Evolutionary conservation across 148 eudicot genomes (phyloP), one percentile per base, ranked within the genome.

Genomic region (Nepenthes gracilis): DNA sequence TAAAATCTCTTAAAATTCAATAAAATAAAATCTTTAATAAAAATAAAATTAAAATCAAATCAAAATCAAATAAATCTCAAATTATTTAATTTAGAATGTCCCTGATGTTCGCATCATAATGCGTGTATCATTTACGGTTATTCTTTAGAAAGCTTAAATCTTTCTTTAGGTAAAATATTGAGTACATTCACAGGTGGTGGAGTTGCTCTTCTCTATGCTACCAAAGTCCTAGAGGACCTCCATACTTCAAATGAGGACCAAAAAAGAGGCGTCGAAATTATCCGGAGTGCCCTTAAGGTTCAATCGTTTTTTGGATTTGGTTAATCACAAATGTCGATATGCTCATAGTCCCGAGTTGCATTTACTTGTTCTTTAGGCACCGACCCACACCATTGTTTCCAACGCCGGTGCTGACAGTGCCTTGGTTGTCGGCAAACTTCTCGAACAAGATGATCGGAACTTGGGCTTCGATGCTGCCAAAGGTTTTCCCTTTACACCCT

Each of bases 331-430:
- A 2, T 49, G n/a, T 10, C 15, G 10, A 10, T 49, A 12, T 12
- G 3, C 11, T 49, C 13, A 49, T 49, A 49, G 13, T 49, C 53
- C 2, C 1, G 53, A 49, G 12, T 62, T 45, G 34, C 47, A 13
- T 47, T 49, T 56, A 23, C 38, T 43, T 13, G 47, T 58, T 55
- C 52, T 65, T 49, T 66, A 88, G 96, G 94, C 96, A 54, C 98
- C 94, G 64, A 76, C 84, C 47, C 67, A 55, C 35, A 81, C 98
- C 57, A 93, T 93, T 36, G 84, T 80, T 60, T 77, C 93, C 65
- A 93, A 93, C 65, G 96, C 98, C 57, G 98, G 98, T 49, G 91
- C 72, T 64, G 94, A 86, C 69, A 95, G 85, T 58, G 81, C 88
- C 33, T 54, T 84, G 62, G 81, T 93, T 51, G 55, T 88, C 72